Evolutionary conservation across 192 early-diverging fungal genomes (phyloP), one percentile per base, ranked within the genome.

Genomic region (Gigaspora rosea): DNA sequence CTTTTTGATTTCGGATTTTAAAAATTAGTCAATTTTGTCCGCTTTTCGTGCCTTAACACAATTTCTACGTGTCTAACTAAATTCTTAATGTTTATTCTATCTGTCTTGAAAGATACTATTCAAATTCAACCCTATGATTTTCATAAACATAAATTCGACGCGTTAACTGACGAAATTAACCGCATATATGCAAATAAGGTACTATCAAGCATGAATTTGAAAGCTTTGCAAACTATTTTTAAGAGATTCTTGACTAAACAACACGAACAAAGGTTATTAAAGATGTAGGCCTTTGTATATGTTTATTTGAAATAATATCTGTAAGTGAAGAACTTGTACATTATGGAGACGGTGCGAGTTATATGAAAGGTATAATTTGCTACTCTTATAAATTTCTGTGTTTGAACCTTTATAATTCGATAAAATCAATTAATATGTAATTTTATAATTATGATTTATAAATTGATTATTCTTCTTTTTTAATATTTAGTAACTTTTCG

Each of bases 131-230:
- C 96, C 3, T 80, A 87, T 13, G 92, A 94, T 62, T 95, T 96
- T 75, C 81, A 84, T 56, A 95, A 95, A 80, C 77, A 87, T 13
- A 89, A 93, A 63, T 83, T 87, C 13, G 87, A 89, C 22, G 95
- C 96, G 8, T 87, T 98, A 20, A 90, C 90, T 27, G 93, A 96
- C 73, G 94, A 94, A 79, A 86, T 98, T 69, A 97, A 98, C 85
- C 78, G 85, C 66, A 98, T 97, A 80, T 98, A 95, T 77, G 87
- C 96, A 78, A 98, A 98, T 88, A 97, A 92, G 84, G 94, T 94
- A 81, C 70, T 32, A 3, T 33, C 36, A 41, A 35, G n/a, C 9
- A 5, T 59, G 22, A 4, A 7, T 33, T 16, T 51, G 70, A 11
- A 10, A 59, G 18, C 63, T 48, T 16, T 48, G 35, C 11, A 20